These are phyloP conservation scores for Aristolochia contorta DNA, from an alignment of 164 flowering plant species.

Conservation along the genomic window DNA sequence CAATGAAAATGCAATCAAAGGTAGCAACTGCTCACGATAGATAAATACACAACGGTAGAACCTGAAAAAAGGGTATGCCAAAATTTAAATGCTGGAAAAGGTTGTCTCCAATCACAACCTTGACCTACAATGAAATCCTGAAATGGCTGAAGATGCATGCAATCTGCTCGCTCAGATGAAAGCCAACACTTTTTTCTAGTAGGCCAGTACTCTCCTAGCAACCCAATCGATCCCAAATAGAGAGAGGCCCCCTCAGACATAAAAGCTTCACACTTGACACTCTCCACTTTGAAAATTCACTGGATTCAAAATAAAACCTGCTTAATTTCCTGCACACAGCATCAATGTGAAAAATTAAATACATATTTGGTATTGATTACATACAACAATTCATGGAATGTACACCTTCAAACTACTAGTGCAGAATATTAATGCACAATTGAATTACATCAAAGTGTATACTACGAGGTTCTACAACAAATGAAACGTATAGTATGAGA, in stretches of 20 bases:
- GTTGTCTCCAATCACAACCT: slow-evolving; percentile 26
- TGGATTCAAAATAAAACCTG: neutral
- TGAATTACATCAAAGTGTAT: too few relatives aligned
- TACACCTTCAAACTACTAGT: too few relatives aligned
- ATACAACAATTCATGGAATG: too few relatives aligned
- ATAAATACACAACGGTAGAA: neutral
- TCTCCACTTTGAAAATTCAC: slow-evolving; percentile 44
- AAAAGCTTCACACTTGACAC: slow-evolving; percentile 43
- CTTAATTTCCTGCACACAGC: too few relatives aligned
- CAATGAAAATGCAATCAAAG: neutral
- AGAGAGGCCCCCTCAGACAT: slow-evolving; percentile 59
- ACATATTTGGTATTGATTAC: too few relatives aligned
- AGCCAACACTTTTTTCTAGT: slow-evolving; percentile 36
- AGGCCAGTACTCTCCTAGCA: slow-evolving; percentile 66
- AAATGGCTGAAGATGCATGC: slow-evolving; percentile 33
- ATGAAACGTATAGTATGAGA: too few relatives aligned
- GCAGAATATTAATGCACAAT: too few relatives aligned
- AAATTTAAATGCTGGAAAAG: slow-evolving; percentile 8
- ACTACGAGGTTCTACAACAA: too few relatives aligned
- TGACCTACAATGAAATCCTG: slow-evolving; percentile 5
- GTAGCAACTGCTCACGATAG: too few relatives aligned
- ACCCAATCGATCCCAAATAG: slow-evolving; percentile 51
- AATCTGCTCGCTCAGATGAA: slow-evolving; percentile 19
- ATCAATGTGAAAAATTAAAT: too few relatives aligned
- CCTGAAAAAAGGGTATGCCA: neutral